Conservation (phyloP, 768 basidiomycete genomes). For the Leucogyrophana mollusca region DNA sequence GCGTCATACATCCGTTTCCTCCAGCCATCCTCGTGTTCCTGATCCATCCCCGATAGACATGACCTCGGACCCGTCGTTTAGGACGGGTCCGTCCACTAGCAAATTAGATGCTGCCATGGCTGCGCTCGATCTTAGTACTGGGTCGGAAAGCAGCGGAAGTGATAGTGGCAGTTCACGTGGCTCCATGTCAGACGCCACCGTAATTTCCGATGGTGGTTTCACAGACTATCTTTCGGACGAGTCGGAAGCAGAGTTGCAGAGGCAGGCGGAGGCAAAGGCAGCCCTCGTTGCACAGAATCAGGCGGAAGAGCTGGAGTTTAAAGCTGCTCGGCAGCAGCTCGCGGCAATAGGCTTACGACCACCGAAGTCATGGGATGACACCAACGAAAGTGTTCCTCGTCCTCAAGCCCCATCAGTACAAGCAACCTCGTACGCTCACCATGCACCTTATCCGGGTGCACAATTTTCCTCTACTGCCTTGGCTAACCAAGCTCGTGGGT, state of each 20-base stretch:
- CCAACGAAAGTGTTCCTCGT: conserved; percentile 35
- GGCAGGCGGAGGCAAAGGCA: conserved; percentile 80
- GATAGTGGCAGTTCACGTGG: conserved; percentile 49
- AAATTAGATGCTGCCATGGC: conserved; percentile 39
- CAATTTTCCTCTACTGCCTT: conserved; percentile 23
- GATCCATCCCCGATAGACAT: conserved; percentile 21
- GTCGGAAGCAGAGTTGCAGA: conserved; percentile 85
- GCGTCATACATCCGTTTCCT: conserved; percentile 6
- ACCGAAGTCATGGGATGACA: conserved; percentile 73
- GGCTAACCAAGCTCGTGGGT: conserved; percentile 29
- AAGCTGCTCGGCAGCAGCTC: conserved; percentile 75
- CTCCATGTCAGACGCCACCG: conserved; percentile 69
- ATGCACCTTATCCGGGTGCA: conserved; percentile 26
- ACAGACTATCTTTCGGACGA: conserved; percentile 92
- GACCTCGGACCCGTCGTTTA: conserved; percentile 27
- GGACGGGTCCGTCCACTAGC: conserved; percentile 30
- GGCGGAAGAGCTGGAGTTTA: conserved; percentile 79
- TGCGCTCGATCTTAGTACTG: conserved; percentile 34
- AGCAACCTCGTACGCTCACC: conserved; percentile 21
- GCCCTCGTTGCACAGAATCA: conserved; percentile 77
- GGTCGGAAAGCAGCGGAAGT: conserved; percentile 62
- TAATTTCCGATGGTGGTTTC: conserved; percentile 84
- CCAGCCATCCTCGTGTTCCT: conserved; percentile 20
- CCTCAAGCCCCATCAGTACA: conserved; percentile 13
- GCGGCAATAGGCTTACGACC: conserved; percentile 72